Percentiles rank a stretch among this genome's conserved stretches.
Conservation (phyloP, 75 land plant species). For the Sequoia sempervirens region DNA sequence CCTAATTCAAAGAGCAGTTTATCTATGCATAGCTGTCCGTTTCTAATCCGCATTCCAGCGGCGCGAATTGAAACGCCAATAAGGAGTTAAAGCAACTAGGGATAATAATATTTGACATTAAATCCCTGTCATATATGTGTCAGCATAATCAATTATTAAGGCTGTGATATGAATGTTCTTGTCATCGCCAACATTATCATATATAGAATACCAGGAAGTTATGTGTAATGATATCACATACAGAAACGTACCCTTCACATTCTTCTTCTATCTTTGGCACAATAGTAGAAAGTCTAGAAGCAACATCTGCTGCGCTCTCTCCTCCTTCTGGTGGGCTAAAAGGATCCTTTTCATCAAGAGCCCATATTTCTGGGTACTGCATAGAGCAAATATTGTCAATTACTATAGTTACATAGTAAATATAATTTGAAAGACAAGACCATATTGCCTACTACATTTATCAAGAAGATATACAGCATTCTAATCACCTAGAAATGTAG, state of each 20-base stretch:
- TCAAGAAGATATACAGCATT: not conserved
- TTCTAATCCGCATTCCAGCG: too few relatives aligned
- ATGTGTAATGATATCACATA: not conserved
- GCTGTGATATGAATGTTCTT: not conserved
- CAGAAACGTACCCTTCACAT: conserved; percentile 61
- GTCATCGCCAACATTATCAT: not conserved
- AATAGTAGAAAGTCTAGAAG: conserved; percentile 50
- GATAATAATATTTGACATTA: too few relatives aligned
- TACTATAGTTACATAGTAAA: not conserved
- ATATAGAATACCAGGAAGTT: not conserved
- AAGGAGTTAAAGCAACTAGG: not conserved
- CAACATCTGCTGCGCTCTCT: conserved; percentile 91
- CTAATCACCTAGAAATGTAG: conserved; percentile 1
- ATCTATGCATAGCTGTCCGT: too few relatives aligned
- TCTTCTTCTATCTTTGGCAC: conserved; percentile 55
- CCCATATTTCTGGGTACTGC: conserved; percentile 95
- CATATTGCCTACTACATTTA: not conserved
- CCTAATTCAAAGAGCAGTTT: too few relatives aligned
- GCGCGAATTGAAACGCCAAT: too few relatives aligned
- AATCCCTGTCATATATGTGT: not conserved
- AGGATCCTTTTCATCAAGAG: conserved; percentile 83
- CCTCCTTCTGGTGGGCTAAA: conserved; percentile 82
- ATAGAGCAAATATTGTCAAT: not conserved
- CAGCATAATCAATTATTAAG: not conserved
- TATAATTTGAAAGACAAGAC: not conserved